Evolutionary conservation across 2,329 filamentous ascomycete species (phyloP).

Genomic region (Penicillium sp.): DNA sequence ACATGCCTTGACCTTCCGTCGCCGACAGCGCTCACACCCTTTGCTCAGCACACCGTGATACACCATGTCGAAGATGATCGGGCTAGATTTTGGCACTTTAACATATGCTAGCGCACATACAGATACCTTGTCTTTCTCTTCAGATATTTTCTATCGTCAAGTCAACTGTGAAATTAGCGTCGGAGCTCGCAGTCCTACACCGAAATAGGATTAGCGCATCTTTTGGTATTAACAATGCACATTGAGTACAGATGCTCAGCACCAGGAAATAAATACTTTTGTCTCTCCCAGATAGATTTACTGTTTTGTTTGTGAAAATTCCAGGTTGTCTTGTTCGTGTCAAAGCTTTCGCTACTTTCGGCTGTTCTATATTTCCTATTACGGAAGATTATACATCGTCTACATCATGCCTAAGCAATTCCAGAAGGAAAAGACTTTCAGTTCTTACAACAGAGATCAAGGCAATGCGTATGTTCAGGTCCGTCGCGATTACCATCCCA

Average conservation of each 20-base stretch:
- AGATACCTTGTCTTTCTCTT: too few species aligned
- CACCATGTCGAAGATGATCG: background rate
- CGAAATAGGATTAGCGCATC: background rate
- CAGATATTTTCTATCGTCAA: too few species aligned
- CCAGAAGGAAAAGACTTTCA: constrained; percentile 19
- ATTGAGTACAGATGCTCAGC: too few species aligned
- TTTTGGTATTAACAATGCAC: background rate
- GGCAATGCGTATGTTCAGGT: constrained; percentile 38
- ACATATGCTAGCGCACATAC: too few species aligned
- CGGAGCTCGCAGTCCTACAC: background rate
- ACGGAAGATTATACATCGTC: background rate
- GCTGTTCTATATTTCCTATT: background rate
- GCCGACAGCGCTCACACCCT: background rate
- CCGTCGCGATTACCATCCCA: constrained; percentile 45
- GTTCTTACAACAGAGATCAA: constrained; percentile 18
- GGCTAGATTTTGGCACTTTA: background rate
- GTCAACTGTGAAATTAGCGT: background rate
- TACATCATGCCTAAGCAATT: constrained; percentile 15
- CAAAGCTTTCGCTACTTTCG: background rate
- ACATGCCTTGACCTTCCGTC: background rate
- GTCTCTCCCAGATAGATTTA: too few species aligned
- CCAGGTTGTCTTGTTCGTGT: too few species aligned
- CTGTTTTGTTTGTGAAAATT: too few species aligned
- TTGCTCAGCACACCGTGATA: background rate
- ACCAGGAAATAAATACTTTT: too few species aligned